A percentile compares a stretch with the other conserved stretches of the same genome.
Evolutionary conservation across 345 rosid genomes (phyloP).

Genomic region (Tarenaya hassleriana): DNA sequence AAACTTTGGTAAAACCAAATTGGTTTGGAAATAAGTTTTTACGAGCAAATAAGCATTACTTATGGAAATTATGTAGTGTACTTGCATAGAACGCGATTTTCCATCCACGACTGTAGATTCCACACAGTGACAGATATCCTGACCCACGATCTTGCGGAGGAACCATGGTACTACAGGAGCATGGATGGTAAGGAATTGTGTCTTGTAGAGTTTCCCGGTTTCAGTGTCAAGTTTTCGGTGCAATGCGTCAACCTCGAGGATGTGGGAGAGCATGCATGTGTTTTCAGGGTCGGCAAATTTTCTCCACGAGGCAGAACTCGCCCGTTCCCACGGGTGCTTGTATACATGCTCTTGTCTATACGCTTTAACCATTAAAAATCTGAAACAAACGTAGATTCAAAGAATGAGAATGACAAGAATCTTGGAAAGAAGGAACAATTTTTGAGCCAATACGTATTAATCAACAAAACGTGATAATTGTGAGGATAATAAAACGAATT

Average conservation of each 20-base stretch:
- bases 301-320: conserved; percentile 97
- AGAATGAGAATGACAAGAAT: background rate
- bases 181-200: conserved; percentile 78
- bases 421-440: too few species aligned
- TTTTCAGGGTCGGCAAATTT: conserved; percentile 90
- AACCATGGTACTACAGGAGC: conserved; percentile 98
- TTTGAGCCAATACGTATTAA: too few species aligned
- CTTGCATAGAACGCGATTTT: conserved; percentile 63
- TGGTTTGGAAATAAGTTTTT: background rate
- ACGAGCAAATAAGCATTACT: too few species aligned
- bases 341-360: conserved; percentile 83
- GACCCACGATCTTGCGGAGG: conserved; percentile 70
- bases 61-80: too few species aligned
- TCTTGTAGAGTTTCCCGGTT: conserved; percentile 74
- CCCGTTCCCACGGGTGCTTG: conserved; percentile 98
- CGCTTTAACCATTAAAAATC: conserved; percentile 60
- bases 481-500: too few species aligned
- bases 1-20: too few species aligned
- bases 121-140: conserved; percentile 87
- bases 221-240: conserved; percentile 54
- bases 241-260: conserved; percentile 84
- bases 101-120: conserved; percentile 89
- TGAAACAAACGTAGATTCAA: conserved; percentile 8
- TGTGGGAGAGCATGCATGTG: conserved; percentile 68
- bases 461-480: too few species aligned